A percentile compares a stretch with the other conserved stretches of the same genome.
Conservation (phyloP, 345 rosid species). For the Boechera divaricarpa region DNA sequence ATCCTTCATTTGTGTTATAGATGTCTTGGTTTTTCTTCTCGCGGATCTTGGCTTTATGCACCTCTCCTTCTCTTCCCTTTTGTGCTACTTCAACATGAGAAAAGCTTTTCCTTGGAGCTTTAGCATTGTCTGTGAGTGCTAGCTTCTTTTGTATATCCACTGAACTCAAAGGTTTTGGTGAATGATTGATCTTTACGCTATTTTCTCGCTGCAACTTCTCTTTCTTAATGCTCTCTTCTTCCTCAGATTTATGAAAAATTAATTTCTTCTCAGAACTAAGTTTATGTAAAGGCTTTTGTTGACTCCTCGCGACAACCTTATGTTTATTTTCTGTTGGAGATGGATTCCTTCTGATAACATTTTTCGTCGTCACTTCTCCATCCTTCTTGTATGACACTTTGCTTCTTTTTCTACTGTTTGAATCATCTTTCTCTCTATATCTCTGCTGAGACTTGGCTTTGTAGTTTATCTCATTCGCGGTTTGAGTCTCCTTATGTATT, state of each 20-base stretch:
- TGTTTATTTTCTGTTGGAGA: constrained; percentile 48
- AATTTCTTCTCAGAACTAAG: constrained; percentile 18
- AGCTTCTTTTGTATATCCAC: constrained; percentile 46
- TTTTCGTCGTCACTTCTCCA: constrained; percentile 40
- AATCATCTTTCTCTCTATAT: constrained; percentile 49
- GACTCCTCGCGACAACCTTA: constrained; percentile 42
- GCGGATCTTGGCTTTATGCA: constrained; percentile 43
- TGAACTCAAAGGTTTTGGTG: constrained; percentile 39
- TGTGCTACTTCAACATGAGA: constrained; percentile 37
- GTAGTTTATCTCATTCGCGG: constrained; percentile 47
- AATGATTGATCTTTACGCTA: constrained; percentile 34
- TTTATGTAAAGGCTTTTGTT: constrained; percentile 37
- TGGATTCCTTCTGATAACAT: constrained; percentile 35
- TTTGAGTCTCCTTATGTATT: constrained; percentile 42
- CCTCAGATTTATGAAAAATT: constrained; percentile 33
- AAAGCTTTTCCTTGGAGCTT: constrained; percentile 45
- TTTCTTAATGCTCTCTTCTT: constrained; percentile 44
- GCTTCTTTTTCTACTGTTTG: constrained; percentile 46
- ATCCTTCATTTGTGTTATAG: constrained; percentile 44
- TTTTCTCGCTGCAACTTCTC: constrained; percentile 49
- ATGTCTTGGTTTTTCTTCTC: constrained; percentile 51
- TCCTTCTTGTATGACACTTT: constrained; percentile 45
- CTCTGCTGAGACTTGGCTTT: constrained; percentile 45
- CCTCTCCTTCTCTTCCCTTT: constrained; percentile 38
- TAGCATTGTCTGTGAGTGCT: constrained; percentile 44